These are phyloP conservation scores for Chlorella variabilis DNA, from an alignment of 163 green algal genomes.

Conservation along the genomic window DNA sequence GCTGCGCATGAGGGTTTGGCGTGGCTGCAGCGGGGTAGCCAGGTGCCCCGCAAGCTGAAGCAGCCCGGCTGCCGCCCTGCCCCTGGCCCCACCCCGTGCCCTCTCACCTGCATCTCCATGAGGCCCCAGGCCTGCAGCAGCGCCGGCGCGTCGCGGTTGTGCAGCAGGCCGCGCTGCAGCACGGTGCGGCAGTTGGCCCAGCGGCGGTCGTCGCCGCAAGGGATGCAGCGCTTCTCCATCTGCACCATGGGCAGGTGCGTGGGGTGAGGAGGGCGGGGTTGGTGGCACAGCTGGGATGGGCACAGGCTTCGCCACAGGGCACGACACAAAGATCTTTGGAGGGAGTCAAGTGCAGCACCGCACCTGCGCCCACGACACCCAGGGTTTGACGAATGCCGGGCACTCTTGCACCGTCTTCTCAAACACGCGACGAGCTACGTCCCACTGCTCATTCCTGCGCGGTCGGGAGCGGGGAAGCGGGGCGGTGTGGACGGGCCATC, in stretches of 20 bases:
- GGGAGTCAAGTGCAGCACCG: too few relatives aligned
- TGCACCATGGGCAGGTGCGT: neutral
- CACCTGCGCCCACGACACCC: constrained; percentile 63
- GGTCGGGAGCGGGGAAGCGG: neutral
- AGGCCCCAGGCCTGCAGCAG: constrained; percentile 79
- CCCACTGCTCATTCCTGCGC: constrained; percentile 39
- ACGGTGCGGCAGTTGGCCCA: constrained; percentile 57
- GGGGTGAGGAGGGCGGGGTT: neutral
- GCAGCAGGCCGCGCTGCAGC: constrained; percentile 67
- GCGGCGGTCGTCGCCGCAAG: constrained; percentile 15
- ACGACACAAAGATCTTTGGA: too few relatives aligned
- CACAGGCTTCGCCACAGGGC: too few relatives aligned
- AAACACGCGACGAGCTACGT: constrained; percentile 43
- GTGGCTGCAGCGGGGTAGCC: too few relatives aligned
- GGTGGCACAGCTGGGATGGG: too few relatives aligned
- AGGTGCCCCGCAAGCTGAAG: too few relatives aligned
- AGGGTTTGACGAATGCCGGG: constrained; percentile 46
- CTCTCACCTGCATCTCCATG: constrained; percentile 67
- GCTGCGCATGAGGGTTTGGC: neutral
- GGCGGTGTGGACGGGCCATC: constrained; percentile 3
- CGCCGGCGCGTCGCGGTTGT: constrained; percentile 63
- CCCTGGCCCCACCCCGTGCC: too few relatives aligned
- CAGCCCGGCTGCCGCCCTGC: too few relatives aligned
- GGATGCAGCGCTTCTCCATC: constrained; percentile 67
- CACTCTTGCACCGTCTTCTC: constrained; percentile 19